A percentile compares a stretch with the other conserved stretches of the same genome.
Conservation (phyloP, 192 early-diverging fungal species). For the Polychytrium aggregatum region DNA sequence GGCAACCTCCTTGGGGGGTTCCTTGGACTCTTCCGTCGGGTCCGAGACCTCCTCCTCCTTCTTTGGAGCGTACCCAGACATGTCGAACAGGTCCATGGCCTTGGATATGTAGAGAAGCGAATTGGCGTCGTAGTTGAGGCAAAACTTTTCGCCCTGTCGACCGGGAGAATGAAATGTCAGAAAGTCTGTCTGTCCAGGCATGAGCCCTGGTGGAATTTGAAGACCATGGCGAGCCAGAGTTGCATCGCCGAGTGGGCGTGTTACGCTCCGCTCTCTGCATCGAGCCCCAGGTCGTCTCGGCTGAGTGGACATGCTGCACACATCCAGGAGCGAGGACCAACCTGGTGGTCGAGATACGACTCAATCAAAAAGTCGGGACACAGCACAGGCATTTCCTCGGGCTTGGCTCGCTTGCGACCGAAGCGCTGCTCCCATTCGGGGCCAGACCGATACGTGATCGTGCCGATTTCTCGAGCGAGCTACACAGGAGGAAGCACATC, state of each 20-base stretch:
- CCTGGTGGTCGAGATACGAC: slow-evolving; percentile 86
- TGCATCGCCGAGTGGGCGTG: no score
- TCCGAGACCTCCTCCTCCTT: slow-evolving; percentile 4
- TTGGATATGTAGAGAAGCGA: slow-evolving; percentile 89
- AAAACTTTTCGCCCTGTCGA: slow-evolving; percentile 79
- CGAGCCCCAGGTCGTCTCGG: no score
- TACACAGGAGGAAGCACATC: slow-evolving; percentile 3
- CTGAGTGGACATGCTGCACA: no score
- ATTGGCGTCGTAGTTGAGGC: slow-evolving; percentile 86
- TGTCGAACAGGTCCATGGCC: slow-evolving; percentile 98
- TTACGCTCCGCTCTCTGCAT: no score
- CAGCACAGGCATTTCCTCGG: slow-evolving; percentile 62
- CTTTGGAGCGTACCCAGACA: no score
- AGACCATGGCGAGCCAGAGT: no score
- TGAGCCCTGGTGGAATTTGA: no score
- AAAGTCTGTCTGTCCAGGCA: no score
- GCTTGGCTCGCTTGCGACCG: slow-evolving; percentile 68
- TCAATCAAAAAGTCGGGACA: slow-evolving; percentile 94
- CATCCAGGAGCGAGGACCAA: background rate
- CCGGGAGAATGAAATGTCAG: no score
- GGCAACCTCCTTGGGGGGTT: no score
- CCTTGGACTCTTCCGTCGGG: slow-evolving; percentile 1
- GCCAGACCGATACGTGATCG: slow-evolving; percentile 67
- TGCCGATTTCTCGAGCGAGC: slow-evolving; percentile 82
- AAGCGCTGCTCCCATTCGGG: slow-evolving; percentile 98